Conservation (phyloP, 306 rosid species). For the Pterocarpus macrocarpus region DNA sequence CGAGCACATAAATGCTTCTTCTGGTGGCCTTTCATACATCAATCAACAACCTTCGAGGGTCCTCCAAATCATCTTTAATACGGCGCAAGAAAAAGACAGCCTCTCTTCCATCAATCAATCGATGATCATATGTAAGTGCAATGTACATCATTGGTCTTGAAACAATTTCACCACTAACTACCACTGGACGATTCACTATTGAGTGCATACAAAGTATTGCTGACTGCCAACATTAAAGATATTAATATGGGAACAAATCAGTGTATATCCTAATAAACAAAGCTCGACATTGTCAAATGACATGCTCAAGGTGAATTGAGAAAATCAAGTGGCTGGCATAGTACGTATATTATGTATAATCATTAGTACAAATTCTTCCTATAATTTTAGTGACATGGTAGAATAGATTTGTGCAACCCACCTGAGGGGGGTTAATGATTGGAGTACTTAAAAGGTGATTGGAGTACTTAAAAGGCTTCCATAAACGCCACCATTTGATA, state of each 20-base stretch:
- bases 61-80: slow-evolving; percentile 80
- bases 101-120: slow-evolving; percentile 93
- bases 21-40: slow-evolving; percentile 57
- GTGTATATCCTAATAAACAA: slow-evolving; percentile 8
- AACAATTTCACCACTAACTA: slow-evolving; percentile 72
- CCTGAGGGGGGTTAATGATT: slow-evolving; percentile 90
- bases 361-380: not conserved
- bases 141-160: slow-evolving; percentile 83
- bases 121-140: slow-evolving; percentile 84
- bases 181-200: slow-evolving; percentile 70
- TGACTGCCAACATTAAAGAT: slow-evolving; percentile 60
- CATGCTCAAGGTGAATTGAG: not conserved
- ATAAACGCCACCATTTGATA: slow-evolving; percentile 89
- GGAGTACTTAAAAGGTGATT: slow-evolving; percentile 87
- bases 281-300: not conserved
- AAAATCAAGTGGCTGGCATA: not conserved
- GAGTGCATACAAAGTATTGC: slow-evolving; percentile 93
- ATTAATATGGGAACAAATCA: not conserved
- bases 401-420: slow-evolving; percentile 24
- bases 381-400: not conserved
- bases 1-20: not conserved
- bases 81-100: slow-evolving; percentile 85
- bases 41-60: slow-evolving; percentile 80
- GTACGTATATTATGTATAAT: not conserved
- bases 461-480: slow-evolving; percentile 91